A percentile compares a stretch with the other conserved stretches of the same genome.
Evolutionary conservation across 106 monocot species (phyloP).

Genomic region (Xerophyta viscosa): DNA sequence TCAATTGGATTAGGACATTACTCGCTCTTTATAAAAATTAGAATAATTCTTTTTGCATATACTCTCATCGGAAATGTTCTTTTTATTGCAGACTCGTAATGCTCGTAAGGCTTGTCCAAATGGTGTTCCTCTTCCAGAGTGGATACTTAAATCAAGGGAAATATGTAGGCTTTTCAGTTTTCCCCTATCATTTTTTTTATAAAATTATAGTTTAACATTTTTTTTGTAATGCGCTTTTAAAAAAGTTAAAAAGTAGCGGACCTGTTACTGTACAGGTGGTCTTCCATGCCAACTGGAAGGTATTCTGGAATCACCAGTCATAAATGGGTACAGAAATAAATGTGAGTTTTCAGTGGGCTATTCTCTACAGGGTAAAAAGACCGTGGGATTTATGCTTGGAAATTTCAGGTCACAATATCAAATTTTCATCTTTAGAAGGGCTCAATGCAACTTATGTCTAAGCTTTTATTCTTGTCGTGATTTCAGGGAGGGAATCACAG

Average conservation of each 20-base stretch:
- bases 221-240: no score
- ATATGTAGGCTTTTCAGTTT: constrained; percentile 43
- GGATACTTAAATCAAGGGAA: constrained; percentile 78
- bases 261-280: constrained; percentile 45
- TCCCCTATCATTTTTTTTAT: background rate
- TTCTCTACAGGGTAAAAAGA: constrained; percentile 70
- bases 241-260: no score
- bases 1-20: background rate
- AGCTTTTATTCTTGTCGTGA: no score
- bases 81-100: constrained; percentile 63
- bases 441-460: no score
- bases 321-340: constrained; percentile 87
- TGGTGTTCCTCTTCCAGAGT: constrained; percentile 68
- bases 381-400: constrained; percentile 93
- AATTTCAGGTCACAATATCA: constrained; percentile 71
- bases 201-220: no score
- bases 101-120: constrained; percentile 88
- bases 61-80: background rate
- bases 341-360: constrained; percentile 96
- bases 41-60: background rate
- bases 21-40: no score
- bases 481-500: constrained; percentile 84
- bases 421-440: no score
- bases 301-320: constrained; percentile 81
- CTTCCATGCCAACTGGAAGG: constrained; percentile 96